phyloP scores from a whole-genome alignment of 108 stramenopile species.

The Skeletonema menzelii region DNA sequence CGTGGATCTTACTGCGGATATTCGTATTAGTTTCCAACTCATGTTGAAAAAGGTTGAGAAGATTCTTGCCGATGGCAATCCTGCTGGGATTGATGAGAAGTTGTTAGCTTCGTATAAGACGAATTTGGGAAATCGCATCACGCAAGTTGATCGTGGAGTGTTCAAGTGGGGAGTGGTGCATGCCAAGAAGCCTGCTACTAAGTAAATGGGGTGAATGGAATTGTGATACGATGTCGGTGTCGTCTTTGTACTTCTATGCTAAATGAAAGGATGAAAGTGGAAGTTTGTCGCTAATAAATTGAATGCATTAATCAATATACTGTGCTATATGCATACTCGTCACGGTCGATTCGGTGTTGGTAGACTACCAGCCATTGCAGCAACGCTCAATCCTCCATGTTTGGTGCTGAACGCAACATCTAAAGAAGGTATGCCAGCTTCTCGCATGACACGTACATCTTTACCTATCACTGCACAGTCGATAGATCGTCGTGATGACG shows the following conservation, averaged over 20 bases:
- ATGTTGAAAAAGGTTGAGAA: constrained; percentile 56
- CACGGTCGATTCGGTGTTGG: background rate
- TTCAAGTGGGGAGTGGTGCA: constrained; percentile 69
- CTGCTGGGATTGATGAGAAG: constrained; percentile 33
- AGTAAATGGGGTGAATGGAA: background rate
- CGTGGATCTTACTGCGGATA: constrained; percentile 56
- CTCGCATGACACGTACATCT: constrained; percentile 28
- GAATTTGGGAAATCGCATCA: constrained; percentile 44
- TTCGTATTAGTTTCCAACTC: constrained; percentile 50
- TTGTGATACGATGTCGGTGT: background rate
- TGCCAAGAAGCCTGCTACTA: constrained; percentile 41
- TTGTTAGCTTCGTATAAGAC: constrained; percentile 38
- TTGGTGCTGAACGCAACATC: constrained; percentile 38
- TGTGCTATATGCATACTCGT: background rate
- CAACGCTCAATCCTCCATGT: constrained; percentile 38
- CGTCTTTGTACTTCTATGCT: background rate
- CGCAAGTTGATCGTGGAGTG: constrained; percentile 57
- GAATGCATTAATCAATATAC: background rate
- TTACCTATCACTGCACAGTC: constrained; percentile 34
- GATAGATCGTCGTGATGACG: background rate
- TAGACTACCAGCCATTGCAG: constrained; percentile 23
- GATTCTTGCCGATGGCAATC: constrained; percentile 38
- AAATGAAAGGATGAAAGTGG: background rate
- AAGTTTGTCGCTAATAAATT: background rate
- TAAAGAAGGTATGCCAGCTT: constrained; percentile 25